phyloP scores from a whole-genome alignment of 1,139 yeast species.

The Saccharomyces hybrid region DNA sequence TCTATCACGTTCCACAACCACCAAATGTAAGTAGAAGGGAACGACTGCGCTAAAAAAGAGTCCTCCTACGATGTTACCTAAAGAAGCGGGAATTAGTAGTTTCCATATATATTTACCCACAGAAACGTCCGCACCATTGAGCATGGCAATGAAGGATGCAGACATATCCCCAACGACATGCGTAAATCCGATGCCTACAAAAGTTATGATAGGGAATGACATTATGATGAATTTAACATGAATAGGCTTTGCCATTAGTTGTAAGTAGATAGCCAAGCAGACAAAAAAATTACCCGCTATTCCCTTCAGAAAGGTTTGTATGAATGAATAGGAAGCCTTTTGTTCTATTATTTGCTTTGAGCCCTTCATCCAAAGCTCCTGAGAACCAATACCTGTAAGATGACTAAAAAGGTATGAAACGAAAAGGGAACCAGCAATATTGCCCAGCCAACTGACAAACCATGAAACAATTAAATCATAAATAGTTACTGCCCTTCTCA shows the following conservation, averaged over 20 bases:
- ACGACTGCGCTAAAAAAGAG: slow-evolving; percentile 49
- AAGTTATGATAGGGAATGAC: slow-evolving; percentile 60
- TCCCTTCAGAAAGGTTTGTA: slow-evolving; percentile 54
- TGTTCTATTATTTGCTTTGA: slow-evolving; percentile 41
- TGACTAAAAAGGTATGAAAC: slow-evolving; percentile 57
- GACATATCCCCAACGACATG: slow-evolving; percentile 82
- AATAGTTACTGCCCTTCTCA: slow-evolving; percentile 60
- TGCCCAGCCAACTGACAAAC: slow-evolving; percentile 61
- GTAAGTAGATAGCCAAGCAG: slow-evolving; percentile 64
- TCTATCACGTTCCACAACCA: slow-evolving; percentile 63
- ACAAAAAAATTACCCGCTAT: slow-evolving; percentile 74
- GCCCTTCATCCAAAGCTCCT: slow-evolving; percentile 39
- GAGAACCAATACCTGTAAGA: slow-evolving; percentile 42
- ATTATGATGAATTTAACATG: slow-evolving; percentile 68
- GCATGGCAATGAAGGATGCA: slow-evolving; percentile 53
- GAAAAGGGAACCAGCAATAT: slow-evolving; percentile 55
- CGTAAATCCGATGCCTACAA: slow-evolving; percentile 66
- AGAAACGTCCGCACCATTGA: slow-evolving; percentile 54
- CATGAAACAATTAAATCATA: slow-evolving; percentile 59
- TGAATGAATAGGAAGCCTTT: slow-evolving; percentile 45
- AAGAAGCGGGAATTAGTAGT: slow-evolving; percentile 53
- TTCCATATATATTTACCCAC: slow-evolving; percentile 69
- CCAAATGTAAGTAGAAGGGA: slow-evolving; percentile 63
- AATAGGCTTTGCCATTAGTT: slow-evolving; percentile 69
- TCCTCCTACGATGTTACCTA: slow-evolving; percentile 73